A percentile compares a stretch with the other conserved stretches of the same genome.
phyloP scores from a whole-genome alignment of 495 filamentous ascomycete species.

The Hypomontagnella monticulosa region DNA sequence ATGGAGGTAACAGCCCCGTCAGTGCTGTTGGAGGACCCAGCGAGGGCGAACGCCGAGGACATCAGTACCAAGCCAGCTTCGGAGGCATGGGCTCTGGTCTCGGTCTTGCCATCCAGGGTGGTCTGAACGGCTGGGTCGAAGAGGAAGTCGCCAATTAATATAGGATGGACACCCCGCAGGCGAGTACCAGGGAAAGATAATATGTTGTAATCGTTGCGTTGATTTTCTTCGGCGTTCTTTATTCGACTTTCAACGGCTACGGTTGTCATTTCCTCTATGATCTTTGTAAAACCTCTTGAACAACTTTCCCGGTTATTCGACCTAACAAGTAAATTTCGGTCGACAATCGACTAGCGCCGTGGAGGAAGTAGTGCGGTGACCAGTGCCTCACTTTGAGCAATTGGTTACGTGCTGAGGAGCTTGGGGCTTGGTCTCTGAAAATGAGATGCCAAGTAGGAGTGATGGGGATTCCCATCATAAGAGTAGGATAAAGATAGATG shows the following conservation, averaged over 20 bases:
- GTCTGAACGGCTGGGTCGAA: conserved; percentile 65
- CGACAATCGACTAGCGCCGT: conserved; percentile 4
- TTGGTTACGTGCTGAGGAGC: conserved; percentile 11
- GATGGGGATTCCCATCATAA: conserved; percentile 10
- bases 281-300: conserved; percentile 40
- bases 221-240: conserved; percentile 44
- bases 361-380: not conserved
- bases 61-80: conserved; percentile 65
- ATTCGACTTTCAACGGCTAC: conserved; percentile 37
- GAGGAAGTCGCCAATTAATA: conserved; percentile 63
- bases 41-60: conserved; percentile 59
- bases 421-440: conserved; percentile 24
- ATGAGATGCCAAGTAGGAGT: conserved; percentile 27
- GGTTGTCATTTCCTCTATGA: conserved; percentile 44
- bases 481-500: conserved; percentile 1
- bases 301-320: conserved; percentile 30
- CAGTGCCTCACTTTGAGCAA: conserved; percentile 1
- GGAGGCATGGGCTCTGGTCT: conserved; percentile 61
- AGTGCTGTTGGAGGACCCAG: conserved; percentile 53
- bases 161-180: conserved; percentile 8
- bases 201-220: conserved; percentile 50
- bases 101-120: conserved; percentile 61
- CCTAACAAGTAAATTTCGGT: conserved; percentile 25
- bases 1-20: conserved; percentile 58
- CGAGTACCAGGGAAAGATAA: conserved; percentile 37